Evolutionary conservation across 1,284 basidiomycete species (phyloP), one percentile per base, ranked within the genome.

Genomic region (Gomphus bonarii): DNA sequence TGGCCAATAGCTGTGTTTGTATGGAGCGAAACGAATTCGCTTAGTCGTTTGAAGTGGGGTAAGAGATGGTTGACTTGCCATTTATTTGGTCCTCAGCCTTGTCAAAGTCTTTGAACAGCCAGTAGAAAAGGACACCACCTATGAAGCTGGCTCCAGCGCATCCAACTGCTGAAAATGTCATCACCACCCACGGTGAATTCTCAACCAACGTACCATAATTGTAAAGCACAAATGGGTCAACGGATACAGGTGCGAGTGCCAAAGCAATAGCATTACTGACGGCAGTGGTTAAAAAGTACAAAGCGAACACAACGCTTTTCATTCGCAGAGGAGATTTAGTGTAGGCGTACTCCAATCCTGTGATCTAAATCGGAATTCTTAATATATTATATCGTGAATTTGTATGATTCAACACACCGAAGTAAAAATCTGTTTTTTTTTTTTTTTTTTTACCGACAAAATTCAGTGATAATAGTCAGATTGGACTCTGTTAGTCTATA

Each of bases 71-170:
- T 64, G 0, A 56, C 65, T n/a, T 73, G 20, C 67, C 65, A 59
- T 77, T 78, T 49, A 79, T 67, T 59, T 68, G 65, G 9, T 70
- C 68, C 25, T 25, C 25, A 25, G 25, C 25, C 25, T 25, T 25
- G 25, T 25, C 25, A 25, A 25, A 25, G 25, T 25, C 25, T 4
- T 25, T 25, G 25, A 25, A 25, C 25, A 25, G 25, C 25, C 25
- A 25, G 25, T 25, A 25, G 4, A 25, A 25, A 25, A 25, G 25
- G 4, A 25, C 25, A 25, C 25, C 25, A 25, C 25, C 25, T 43
- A 58, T 35, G 16, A 58, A 52, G 36, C 56, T 58, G 14, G 56
- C 56, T 8, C 56, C 56, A 1, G 50, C 56, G 22, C 56, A 58
- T 11, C 56, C 56, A 8, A 58, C 56, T 58, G 50, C 2, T 20